Percentiles rank a stretch among this genome's conserved stretches.
Evolutionary conservation across 371 early-diverging fungal species (phyloP).

Genomic region (Mortierella sp.): DNA sequence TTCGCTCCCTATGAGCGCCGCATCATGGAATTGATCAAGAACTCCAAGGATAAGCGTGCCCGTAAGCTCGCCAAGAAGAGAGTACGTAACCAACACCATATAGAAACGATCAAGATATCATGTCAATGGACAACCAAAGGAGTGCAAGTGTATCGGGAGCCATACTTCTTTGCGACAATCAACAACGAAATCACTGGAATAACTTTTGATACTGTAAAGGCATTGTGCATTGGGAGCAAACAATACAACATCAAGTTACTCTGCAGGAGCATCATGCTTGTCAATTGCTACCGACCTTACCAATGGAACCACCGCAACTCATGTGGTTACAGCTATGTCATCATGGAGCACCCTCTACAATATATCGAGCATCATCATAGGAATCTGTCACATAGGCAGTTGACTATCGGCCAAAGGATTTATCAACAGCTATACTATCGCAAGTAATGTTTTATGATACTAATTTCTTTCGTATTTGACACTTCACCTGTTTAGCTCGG

Average conservation of each 20-base stretch:
- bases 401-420: background rate
- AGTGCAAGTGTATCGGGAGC: background rate
- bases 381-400: no score
- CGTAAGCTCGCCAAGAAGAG: conserved; percentile 98
- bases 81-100: conserved; percentile 64
- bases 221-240: no score
- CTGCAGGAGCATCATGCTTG: no score
- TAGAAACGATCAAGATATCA: background rate
- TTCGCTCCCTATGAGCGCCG: conserved; percentile 99
- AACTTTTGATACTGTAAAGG: no score
- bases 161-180: no score
- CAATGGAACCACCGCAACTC: no score
- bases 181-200: no score
- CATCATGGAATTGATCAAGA: conserved; percentile 99
- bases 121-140: background rate
- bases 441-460: background rate
- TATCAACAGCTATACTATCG: background rate
- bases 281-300: no score
- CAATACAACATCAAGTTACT: no score
- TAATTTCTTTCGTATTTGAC: background rate
- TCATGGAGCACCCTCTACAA: no score
- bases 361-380: no score
- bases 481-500: conserved; percentile 78
- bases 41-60: conserved; percentile 99
- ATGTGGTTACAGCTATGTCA: no score